Base-by-base conservation (phyloP, 2,329 filamentous ascomycete species). In the Hymenotorrendiella dingleyae region DNA sequence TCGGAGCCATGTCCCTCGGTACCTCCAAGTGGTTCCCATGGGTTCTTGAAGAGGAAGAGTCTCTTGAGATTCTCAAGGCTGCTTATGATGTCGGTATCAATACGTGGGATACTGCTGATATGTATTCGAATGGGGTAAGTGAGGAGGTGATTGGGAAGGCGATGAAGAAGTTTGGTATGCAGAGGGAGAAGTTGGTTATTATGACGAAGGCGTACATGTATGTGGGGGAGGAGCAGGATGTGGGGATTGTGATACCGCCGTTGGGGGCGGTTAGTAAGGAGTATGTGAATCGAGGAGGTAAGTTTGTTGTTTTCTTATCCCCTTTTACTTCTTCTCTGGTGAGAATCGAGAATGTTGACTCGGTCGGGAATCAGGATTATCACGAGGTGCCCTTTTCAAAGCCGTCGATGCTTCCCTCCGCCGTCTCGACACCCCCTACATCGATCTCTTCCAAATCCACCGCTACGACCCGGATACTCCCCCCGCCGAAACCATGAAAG, bases 1-100 rank as follows among this genome's bases (percentile, higher is more conserved):
- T 84, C 28, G 80, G 80, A 0, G 70, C 71, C 46, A 83, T 84
- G 79, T 72, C 68, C 54, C 75, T 80, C 45, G 80, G 80, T 17
- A 66, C 69, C 44, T 58, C 64, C 0, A 58, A 70, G 28, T 72
- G 71, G 56, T 64, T 72, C 43, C 55, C 64, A 4, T 81, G 75
- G 74, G 70, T 71, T 5, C 53, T 80, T 29, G 66, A 73, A 27
- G 77, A 81, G 56, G 74, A 70, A 10, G 68, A 73, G 49, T 68
- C 71, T 38, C 24, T 48, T n/a, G 23, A 44, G 14, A 9, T 50
- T 3, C 21, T 48, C 16, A 48, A 50, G 27, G 42, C 42, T 4
- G 48, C 48, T 14, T 48, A 22, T 20, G 43, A 50, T 30, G 36
- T 42, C 43, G 46, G 46, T 43, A 40, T 82, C 44, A 82, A 79